Evolutionary conservation across 169 alveolate species (phyloP).

Genomic region (Plasmodium billcollinsi): DNA sequence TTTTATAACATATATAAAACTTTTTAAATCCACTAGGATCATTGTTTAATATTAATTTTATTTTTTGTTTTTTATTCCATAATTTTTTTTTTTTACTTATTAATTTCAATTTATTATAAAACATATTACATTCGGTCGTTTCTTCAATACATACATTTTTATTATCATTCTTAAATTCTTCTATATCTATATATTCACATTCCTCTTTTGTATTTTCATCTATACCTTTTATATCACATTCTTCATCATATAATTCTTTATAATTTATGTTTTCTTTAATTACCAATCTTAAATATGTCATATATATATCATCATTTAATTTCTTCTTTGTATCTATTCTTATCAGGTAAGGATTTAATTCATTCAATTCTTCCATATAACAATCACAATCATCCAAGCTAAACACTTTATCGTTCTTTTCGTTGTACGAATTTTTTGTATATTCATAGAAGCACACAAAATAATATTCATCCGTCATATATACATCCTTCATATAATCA

Average conservation of each 20-base stretch:
- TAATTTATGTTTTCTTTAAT: constrained; percentile 11
- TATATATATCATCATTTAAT: constrained; percentile 8
- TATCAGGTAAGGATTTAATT: constrained; percentile 41
- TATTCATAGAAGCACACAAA: constrained; percentile 64
- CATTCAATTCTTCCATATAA: constrained; percentile 35
- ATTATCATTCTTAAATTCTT: background rate
- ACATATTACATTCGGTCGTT: background rate
- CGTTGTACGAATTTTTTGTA: constrained; percentile 21
- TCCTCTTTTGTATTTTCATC: background rate
- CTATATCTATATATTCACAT: background rate
- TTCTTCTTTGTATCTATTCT: constrained; percentile 17
- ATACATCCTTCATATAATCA: constrained; percentile 53
- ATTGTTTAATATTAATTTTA: constrained; percentile 30
- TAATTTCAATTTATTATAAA: background rate
- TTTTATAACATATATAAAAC: constrained; percentile 23
- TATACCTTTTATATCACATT: background rate
- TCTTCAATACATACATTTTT: background rate
- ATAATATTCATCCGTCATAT: constrained; percentile 58
- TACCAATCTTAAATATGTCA: constrained; percentile 13
- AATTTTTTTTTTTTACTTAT: no score
- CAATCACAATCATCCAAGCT: constrained; percentile 20
- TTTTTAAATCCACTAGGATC: constrained; percentile 48
- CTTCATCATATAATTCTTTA: background rate
- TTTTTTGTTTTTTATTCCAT: background rate
- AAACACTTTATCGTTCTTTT: constrained; percentile 20